Evolutionary conservation across 257 asterid species (phyloP).

Genomic region (Anisodus acutangulus): DNA sequence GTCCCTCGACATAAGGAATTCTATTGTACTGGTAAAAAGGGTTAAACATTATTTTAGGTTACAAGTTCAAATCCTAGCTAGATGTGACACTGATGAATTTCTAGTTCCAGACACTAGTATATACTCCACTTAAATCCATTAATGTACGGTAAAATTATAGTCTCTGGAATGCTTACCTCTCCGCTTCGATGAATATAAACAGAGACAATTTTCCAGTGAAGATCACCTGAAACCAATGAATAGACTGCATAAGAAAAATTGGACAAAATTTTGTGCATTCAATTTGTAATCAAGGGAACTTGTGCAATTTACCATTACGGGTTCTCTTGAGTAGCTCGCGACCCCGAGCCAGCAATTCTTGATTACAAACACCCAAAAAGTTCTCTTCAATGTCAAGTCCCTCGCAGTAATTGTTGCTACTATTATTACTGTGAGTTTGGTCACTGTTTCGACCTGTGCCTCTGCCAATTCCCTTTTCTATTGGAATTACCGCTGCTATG

Average conservation of each 20-base stretch:
- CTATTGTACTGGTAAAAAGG: no score
- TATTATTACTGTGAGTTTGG: conserved; percentile 47
- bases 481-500: conserved; percentile 79
- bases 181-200: conserved; percentile 86
- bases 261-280: background rate
- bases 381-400: conserved; percentile 79
- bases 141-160: no score
- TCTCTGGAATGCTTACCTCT: conserved; percentile 45
- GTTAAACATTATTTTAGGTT: no score
- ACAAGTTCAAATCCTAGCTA: no score
- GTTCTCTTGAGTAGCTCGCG: conserved; percentile 93
- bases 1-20: no score
- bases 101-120: no score
- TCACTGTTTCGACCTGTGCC: conserved; percentile 48
- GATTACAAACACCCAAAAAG: conserved; percentile 89
- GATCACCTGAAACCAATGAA: conserved; percentile 64
- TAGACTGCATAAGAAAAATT: background rate
- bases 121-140: no score
- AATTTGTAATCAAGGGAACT: background rate
- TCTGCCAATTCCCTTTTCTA: conserved; percentile 56
- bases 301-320: conserved; percentile 59
- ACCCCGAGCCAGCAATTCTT: conserved; percentile 90
- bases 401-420: conserved; percentile 56
- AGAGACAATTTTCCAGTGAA: conserved; percentile 98
- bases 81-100: no score